Base-by-base conservation (phyloP, 2,329 filamentous ascomycete species). In the Cytospora chrysosperma region DNA sequence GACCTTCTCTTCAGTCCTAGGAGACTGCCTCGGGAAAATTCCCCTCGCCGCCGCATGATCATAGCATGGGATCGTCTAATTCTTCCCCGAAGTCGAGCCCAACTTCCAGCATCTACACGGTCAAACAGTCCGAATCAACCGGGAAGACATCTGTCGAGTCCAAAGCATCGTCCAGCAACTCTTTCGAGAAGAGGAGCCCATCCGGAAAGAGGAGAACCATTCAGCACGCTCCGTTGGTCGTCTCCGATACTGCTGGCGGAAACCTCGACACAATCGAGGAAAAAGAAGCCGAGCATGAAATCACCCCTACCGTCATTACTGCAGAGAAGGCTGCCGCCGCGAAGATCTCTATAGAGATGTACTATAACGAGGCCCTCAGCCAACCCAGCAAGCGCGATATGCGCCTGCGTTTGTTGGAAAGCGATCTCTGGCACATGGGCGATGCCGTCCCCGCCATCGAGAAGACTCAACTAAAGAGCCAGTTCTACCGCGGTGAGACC, bases 271-370 rank as follows among this genome's bases (percentile, higher is more conserved):
- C 74, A 2, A 75, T 78, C 47, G 72, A 76, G 61, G 76, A 78
- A 65, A 72, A 70, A 6, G 69, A 68, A 10, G 60, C 71, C 13
- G 70, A 74, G 15, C 34, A 27, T 27, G 61, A 69, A 1, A 59
- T 67, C 1, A 61, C 67, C 0, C 77, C 78, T 0, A 77, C 76
- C 1, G 72, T 82, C 9, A 51, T 74, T 13, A 96, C 93, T 0
- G 88, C 92, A 0, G 94, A 98, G 76, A 87, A 85, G 65, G 85
- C 88, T 3, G 87, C 92, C 0, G 89, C 91, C 0, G 89, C 92
- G 51, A 97, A 96, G 74, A 86, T 96, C 24, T 96, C 87, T 70
- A 82, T 98, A 12, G 95, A 98, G 74, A 92, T 88, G 0, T 86
- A 93, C 70, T 97, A 91, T 78, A 89, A 93, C 69, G 79, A 86